Base-by-base conservation (phyloP, 495 filamentous ascomycete genomes). In the Penicillium desertorum region DNA sequence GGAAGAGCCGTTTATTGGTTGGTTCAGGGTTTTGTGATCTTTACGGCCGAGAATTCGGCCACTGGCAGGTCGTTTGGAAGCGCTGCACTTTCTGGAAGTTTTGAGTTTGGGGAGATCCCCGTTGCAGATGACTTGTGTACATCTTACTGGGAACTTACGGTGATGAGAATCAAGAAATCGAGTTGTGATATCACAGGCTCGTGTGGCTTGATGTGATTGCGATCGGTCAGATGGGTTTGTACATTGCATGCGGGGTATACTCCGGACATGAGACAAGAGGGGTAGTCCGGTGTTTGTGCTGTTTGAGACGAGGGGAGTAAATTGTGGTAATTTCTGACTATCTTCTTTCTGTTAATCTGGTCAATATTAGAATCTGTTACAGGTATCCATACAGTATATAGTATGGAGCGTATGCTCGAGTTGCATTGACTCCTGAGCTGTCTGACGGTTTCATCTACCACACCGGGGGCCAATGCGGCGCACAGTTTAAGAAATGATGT, bases 201-300 rank as follows among this genome's bases (percentile, higher is more conserved):
- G n/a, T 44, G 25, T 42, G 16, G 36, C 36, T 39, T 22, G 45
- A 51, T 48, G 45, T 34, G 25, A 39, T 56, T 56, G 51, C 47
- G 54, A 60, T 60, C 54, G 59, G 56, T 62, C 60, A 62, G 62
- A 62, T 65, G 62, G 27, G 17, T 19, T 25, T 25, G 34, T 50
- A 22, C 45, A 34, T 37, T 37, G 3, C 34, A 47, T 50, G 51
- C 44, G 37, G 56, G 49, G 56, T 39, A 53, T 22, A 34, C 27
- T 29, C 27, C 27, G 7, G 5, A 29, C 20, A 45, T 25, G 29
- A 23, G 39, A 27, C 25, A 34, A 34, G 44, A 46, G 45, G 23
- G 25, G 25, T 29, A 46, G 27, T 16, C 11, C n/a, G 29, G 29
- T 32, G 34, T 55, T 47, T 45, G 49, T 17, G 7, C 1, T 7